These are phyloP conservation scores for Aspergillus viridinutans DNA, from an alignment of 2,329 filamentous ascomycete genomes.

Conservation along the genomic window DNA sequence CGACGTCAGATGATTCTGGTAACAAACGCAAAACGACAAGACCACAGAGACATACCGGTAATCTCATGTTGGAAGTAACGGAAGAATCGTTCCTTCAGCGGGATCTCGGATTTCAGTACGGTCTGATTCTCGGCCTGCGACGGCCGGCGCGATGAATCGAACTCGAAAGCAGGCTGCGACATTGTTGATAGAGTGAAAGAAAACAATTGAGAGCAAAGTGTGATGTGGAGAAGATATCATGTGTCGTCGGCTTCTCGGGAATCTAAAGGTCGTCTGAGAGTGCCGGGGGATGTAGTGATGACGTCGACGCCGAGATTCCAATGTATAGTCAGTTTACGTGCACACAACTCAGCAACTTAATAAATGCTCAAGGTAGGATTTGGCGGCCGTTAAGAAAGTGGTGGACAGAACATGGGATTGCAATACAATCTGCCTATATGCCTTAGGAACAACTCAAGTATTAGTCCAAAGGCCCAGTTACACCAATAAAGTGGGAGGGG, in stretches of 20 bases:
- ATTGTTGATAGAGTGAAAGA: conserved; percentile 16
- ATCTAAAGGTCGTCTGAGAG: conserved; percentile 3
- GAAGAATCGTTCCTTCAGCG: conserved; percentile 75
- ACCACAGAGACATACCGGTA: conserved; percentile 51
- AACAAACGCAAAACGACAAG: conserved; percentile 1
- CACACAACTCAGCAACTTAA: neutral
- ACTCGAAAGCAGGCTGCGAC: conserved; percentile 27
- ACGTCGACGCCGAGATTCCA: conserved; percentile 22
- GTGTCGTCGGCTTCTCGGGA: neutral
- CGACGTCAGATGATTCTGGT: conserved; percentile 14
- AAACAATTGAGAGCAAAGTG: neutral
- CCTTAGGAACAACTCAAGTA: neutral
- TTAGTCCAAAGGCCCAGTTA: neutral
- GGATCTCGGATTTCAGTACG: conserved; percentile 33
- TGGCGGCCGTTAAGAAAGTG: neutral
- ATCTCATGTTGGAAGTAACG: conserved; percentile 75
- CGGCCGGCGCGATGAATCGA: conserved; percentile 24
- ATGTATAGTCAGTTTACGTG: neutral
- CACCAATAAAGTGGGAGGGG: neutral
- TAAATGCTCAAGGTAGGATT: neutral
- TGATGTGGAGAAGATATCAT: neutral
- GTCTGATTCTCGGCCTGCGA: conserved; percentile 32
- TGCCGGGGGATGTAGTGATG: conserved; percentile 25
- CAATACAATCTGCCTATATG: neutral
- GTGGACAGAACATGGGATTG: neutral